Conservation (phyloP, 345 rosid genomes). For the Aquilaria malaccensis region DNA sequence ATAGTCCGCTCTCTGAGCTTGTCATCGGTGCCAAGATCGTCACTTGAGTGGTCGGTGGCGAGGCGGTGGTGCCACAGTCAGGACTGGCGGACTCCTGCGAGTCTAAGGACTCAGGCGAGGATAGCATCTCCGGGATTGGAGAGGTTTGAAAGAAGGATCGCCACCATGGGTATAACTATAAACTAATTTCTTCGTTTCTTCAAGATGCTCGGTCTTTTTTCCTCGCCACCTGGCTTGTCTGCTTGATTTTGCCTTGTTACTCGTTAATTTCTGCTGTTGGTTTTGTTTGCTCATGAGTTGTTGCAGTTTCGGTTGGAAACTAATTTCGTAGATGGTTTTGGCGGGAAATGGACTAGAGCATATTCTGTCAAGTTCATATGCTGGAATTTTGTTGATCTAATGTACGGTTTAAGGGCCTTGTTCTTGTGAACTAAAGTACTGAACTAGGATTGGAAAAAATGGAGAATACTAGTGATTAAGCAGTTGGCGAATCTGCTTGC, state of each 20-base stretch:
- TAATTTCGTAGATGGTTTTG: background rate
- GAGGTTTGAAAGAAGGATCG: slow-evolving; percentile 44
- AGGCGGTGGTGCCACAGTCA: slow-evolving; percentile 34
- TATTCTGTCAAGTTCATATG: no score
- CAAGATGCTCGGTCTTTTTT: background rate
- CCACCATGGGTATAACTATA: slow-evolving; percentile 41
- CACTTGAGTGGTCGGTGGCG: slow-evolving; percentile 26
- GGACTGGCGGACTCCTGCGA: slow-evolving; percentile 30
- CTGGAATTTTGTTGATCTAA: no score
- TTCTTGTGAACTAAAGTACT: no score
- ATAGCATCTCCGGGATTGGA: slow-evolving; percentile 29
- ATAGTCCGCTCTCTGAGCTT: slow-evolving; percentile 29
- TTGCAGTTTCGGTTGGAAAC: background rate
- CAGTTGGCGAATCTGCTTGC: no score
- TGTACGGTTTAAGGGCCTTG: no score
- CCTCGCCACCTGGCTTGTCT: background rate
- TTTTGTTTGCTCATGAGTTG: background rate
- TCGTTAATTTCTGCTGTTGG: background rate
- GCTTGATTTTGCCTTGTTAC: background rate
- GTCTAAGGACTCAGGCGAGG: slow-evolving; percentile 44
- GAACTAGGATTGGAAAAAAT: no score
- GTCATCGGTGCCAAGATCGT: slow-evolving; percentile 29
- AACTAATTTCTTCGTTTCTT: background rate
- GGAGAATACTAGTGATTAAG: no score
- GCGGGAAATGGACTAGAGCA: background rate